phyloP scores from a whole-genome alignment of 2,329 filamentous ascomycete genomes.

The Diatrype stigma region DNA sequence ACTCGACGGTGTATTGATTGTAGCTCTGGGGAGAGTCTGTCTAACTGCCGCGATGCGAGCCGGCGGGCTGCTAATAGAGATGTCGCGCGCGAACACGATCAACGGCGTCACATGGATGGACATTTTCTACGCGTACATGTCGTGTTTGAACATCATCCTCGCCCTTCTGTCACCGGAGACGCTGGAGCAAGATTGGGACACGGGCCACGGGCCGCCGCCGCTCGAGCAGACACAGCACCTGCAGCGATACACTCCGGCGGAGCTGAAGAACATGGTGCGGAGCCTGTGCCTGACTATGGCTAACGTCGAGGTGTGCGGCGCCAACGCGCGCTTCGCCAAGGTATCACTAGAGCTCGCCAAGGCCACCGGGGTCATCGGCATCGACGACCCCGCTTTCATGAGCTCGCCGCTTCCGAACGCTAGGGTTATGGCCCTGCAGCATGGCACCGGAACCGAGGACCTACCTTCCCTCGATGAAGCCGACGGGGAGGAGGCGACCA shows the following conservation, averaged over 20 bases:
- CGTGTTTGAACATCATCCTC: constrained; percentile 18
- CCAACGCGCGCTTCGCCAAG: constrained; percentile 19
- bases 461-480: too few relatives aligned
- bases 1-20: constrained; percentile 12
- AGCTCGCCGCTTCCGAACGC: constrained; percentile 4
- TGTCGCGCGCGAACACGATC: constrained; percentile 15
- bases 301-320: constrained; percentile 20
- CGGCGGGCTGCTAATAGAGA: constrained; percentile 10
- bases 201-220: neutral
- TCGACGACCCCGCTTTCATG: constrained; percentile 3
- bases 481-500: too few relatives aligned
- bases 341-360: constrained; percentile 18
- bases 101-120: constrained; percentile 21
- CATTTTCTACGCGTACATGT: constrained; percentile 17
- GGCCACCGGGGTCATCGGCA: constrained; percentile 13
- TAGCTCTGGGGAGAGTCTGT: constrained; percentile 13
- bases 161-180: constrained; percentile 14
- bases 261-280: constrained; percentile 13
- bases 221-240: constrained; percentile 8
- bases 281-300: constrained; percentile 17
- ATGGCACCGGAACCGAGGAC: neutral
- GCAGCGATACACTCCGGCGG: constrained; percentile 8
- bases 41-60: constrained; percentile 19
- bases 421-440: neutral
- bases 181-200: constrained; percentile 6